Base-by-base conservation (phyloP, 176 grass and related monocot genomes). In the Aegilops tauschii region DNA sequence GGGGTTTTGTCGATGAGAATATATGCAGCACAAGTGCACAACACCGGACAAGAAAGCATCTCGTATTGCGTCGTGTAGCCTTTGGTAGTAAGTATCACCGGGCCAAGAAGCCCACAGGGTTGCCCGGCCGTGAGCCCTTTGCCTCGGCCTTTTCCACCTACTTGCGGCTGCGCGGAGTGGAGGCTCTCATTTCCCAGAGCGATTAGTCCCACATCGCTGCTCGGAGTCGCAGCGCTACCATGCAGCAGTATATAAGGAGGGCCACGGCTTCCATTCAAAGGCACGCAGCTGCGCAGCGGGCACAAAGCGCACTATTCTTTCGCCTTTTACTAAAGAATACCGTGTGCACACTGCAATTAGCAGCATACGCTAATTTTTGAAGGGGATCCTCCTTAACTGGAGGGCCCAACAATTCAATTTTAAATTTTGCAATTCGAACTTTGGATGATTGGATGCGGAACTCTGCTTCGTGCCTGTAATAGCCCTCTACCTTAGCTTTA, bases 271-370 rank as follows among this genome's bases (percentile, higher is more conserved):
- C 9, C 34, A 0, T 6, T 5, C 0, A 0, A 47, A 17, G 0
- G 1, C 79, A 77, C 42, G 82, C 42, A 86, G 87, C 79, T 84
- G 83, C 87, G 79, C 73, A 80, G 83, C 74, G 87, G 64, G 90
- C 79, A 74, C 87, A 86, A 1, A 70, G 65, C 80, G 80, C 70
- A 82, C 30, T 69, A 82, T 81, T 81, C 79, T 81, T 81, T 81
- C 62, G 79, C 79, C 79, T 81, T 81, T 81, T 81, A 81, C 64
- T 82, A 45, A 45, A 54, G 56, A 59, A 59, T 59, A 59, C 56
- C 56, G 56, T 59, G 56, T 59, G 56, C 56, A 59, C 56, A 21
- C 56, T 59, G 56, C 20, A 59, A 59, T 59, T 3, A 9, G 56
- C 56, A 59, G 56, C 56, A 59, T 59, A 59, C 54, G 2, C 20